Evolutionary conservation across 768 basidiomycete genomes (phyloP), one percentile per base, ranked within the genome.

Genomic region (Mycena floridula): DNA sequence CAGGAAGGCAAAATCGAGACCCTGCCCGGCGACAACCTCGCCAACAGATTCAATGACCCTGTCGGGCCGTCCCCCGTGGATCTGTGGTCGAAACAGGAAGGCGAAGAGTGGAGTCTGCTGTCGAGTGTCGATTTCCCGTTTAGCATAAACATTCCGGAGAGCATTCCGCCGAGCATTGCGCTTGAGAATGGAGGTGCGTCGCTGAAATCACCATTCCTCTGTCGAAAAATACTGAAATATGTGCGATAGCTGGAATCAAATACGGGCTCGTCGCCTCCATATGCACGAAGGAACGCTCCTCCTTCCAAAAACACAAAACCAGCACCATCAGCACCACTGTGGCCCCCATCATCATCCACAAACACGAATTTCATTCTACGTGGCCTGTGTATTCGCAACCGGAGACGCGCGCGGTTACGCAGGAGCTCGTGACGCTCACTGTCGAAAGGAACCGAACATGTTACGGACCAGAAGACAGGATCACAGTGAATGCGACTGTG

Each of bases 321-420:
- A 69, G 77, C 18, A 75, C 87, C 35, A 64, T 79, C 25, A 78
- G 81, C n/a, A 76, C 81, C 11, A 72, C n/a, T n/a, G n/a, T 78
- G 18, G 77, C 86, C 25, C 67, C 74, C 11, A 83, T 96, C 37
- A 78, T 82, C 50, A 89, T 96, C 54, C 87, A 89, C 70, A 96
- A 95, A 61, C 92, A 95, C 56, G 93, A 95, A 51, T 68, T 94
- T 5, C 92, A 95, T 56, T 86, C 91, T 4, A 84, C 89, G 1
- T 96, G 93, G 93, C 91, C 93, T 2, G 76, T 94, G 82, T 50
- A 82, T n/a, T n/a, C n/a, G n/a, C n/a, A n/a, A n/a, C n/a, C n/a
- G n/a, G n/a, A n/a, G n/a, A n/a, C n/a, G n/a, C n/a, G n/a, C n/a
- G n/a, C n/a, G n/a, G n/a, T n/a, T n/a, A n/a, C n/a, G n/a, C n/a